Base-by-base conservation (phyloP, 768 basidiomycete genomes). In the Lactarius deliciosus region DNA sequence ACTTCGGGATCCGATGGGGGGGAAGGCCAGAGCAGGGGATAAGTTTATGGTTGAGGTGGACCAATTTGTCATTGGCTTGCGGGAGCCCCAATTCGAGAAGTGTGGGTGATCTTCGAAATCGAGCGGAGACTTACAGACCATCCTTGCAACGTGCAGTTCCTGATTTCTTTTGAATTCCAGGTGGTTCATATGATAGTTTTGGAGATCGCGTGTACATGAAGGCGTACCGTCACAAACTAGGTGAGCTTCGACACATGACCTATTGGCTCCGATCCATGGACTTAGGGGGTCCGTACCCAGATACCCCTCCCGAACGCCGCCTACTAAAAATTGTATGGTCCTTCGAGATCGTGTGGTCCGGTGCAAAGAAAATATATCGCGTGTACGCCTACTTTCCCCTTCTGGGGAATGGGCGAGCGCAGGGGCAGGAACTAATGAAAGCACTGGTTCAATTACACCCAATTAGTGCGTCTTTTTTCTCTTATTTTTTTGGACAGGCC, bases 121-220 rank as follows among this genome's bases (percentile, higher is more conserved):
- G 56, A 57, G 61, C 36, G 45, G 65, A 62, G 53, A 20, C 56
- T 66, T 50, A 53, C 47, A 34, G 61, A 59, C 57, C 32, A 15
- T 16, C 41, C 45, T 50, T 5, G 61, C 65, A 62, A 53, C 47
- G 47, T 63, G 57, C 25, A 43, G 66, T 67, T 67, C 57, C 66
- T 67, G 53, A 67, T 45, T 28, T 18, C 38, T 2, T 63, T 58
- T 57, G 18, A 36, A 36, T 63, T 59, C 0, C 66, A 67, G 66
- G 66, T 60, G 66, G 66, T 2, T 67, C 66, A 41, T 67, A 67
- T 45, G 66, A 67, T 53, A 67, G 66, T 41, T 67, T 67, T 59
- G 66, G 66, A 38, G 66, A 67, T 67, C 66, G 66, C 66, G 66
- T 67, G 57, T 67, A 67, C 50, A 67, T 67, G 66, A 67, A 67